Evolutionary conservation across 2,329 filamentous ascomycete species (phyloP).

Genomic region (Aspergillus sp.): DNA sequence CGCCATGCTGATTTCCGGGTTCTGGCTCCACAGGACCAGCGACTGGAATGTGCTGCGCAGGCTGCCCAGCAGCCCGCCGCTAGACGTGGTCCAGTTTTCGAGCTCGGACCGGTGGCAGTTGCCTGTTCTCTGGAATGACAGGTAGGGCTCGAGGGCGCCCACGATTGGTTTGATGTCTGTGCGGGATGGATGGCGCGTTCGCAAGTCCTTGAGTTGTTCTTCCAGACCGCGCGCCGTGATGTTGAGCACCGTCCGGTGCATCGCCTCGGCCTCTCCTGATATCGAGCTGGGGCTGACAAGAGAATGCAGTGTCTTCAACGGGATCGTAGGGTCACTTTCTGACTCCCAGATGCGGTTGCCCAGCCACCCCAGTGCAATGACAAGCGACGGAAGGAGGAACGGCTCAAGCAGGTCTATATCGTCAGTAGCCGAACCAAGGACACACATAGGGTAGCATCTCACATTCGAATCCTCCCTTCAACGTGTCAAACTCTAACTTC

Average conservation of each 20-base stretch:
- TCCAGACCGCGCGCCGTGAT: slow-evolving; percentile 46
- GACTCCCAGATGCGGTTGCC: slow-evolving; percentile 46
- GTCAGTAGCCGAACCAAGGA: slow-evolving; percentile 4
- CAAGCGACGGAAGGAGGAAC: slow-evolving; percentile 52
- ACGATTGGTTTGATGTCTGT: slow-evolving; percentile 46
- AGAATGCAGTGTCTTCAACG: slow-evolving; percentile 47
- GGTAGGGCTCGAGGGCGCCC: slow-evolving; percentile 42
- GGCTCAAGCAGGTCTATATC: slow-evolving; percentile 50
- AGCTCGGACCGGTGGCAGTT: slow-evolving; percentile 41
- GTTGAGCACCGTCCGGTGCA: slow-evolving; percentile 51
- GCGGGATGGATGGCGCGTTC: slow-evolving; percentile 40
- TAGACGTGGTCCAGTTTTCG: slow-evolving; percentile 42
- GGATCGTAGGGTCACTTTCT: slow-evolving; percentile 40
- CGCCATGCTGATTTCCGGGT: slow-evolving; percentile 42
- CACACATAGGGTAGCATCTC: slow-evolving; percentile 16
- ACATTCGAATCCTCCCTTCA: slow-evolving; percentile 56
- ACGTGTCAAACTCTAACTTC: slow-evolving; percentile 46
- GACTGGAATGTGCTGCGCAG: slow-evolving; percentile 44
- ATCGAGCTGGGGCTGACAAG: slow-evolving; percentile 49
- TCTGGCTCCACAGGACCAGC: slow-evolving; percentile 44
- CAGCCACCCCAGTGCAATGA: slow-evolving; percentile 52
- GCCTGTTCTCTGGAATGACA: slow-evolving; percentile 42
- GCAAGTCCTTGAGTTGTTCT: slow-evolving; percentile 43
- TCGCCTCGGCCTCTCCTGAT: slow-evolving; percentile 50
- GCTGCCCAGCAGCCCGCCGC: slow-evolving; percentile 38